A percentile compares a stretch with the other conserved stretches of the same genome.
phyloP scores from a whole-genome alignment of 2,329 filamentous ascomycete genomes.

The Cercospora brassicicola region DNA sequence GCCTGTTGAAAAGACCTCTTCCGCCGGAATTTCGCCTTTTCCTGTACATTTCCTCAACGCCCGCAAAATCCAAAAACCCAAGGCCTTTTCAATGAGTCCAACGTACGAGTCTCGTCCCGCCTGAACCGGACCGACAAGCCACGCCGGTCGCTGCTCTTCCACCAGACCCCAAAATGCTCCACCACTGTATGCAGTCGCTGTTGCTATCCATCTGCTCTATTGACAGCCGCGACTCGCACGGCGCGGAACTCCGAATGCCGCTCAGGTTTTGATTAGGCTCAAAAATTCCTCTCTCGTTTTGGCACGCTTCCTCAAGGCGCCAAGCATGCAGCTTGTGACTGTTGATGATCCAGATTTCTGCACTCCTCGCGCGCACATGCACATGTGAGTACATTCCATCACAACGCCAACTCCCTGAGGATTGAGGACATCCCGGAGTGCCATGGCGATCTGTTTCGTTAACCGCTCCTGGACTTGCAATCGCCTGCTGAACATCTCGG shows the following conservation, averaged over 20 bases:
- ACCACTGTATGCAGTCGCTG: background rate
- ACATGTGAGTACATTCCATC: conserved; percentile 94
- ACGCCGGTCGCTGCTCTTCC: background rate
- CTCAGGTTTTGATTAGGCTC: conserved; percentile 46
- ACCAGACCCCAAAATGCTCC: background rate
- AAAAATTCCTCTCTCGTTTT: conserved; percentile 97
- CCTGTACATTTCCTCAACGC: background rate
- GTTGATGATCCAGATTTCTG: conserved; percentile 85
- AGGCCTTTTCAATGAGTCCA: background rate
- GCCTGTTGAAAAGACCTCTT: conserved; percentile 14
- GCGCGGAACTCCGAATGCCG: background rate
- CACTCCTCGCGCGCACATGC: conserved; percentile 99
- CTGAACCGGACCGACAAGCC: background rate
- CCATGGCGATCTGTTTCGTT: conserved; percentile 92
- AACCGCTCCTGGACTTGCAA: conserved; percentile 95
- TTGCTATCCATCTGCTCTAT: background rate
- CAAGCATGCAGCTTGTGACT: conserved; percentile 96
- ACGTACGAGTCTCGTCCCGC: background rate
- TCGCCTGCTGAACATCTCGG: conserved; percentile 91
- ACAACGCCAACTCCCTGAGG: conserved; percentile 95
- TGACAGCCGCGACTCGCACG: background rate
- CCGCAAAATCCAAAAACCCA: background rate
- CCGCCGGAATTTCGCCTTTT: conserved; percentile 1
- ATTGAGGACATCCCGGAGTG: conserved; percentile 87
- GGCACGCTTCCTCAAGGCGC: conserved; percentile 85